Conservation (phyloP, 1,284 basidiomycete genomes). For the Leccinum subatratum region DNA sequence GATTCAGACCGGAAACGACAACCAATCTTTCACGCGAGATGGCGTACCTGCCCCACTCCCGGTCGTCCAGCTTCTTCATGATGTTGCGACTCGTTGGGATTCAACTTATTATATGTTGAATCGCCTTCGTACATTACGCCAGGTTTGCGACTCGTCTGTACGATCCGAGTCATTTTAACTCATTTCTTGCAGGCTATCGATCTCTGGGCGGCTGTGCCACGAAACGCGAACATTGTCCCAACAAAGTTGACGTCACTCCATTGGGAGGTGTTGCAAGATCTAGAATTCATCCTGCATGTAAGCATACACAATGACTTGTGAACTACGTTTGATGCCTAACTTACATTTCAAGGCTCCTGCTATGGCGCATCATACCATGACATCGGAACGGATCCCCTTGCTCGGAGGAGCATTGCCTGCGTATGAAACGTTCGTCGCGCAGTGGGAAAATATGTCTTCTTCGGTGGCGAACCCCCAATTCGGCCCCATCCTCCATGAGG, state of each 20-base stretch:
- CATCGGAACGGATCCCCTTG: neutral
- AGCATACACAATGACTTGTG: neutral
- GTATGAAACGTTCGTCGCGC: neutral
- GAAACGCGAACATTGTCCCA: neutral
- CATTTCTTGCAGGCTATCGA: neutral
- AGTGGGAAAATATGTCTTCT: neutral
- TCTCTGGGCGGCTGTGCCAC: neutral
- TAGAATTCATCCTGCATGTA: neutral
- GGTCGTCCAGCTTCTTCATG: neutral
- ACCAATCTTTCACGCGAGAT: neutral
- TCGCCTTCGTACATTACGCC: neutral
- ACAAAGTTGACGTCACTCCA: neutral
- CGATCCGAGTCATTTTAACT: too few species aligned
- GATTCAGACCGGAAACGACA: neutral
- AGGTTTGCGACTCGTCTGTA: neutral
- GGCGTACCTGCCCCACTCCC: neutral
- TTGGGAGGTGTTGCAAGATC: slow-evolving; percentile 5
- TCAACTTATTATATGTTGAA: neutral
- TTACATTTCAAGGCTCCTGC: neutral
- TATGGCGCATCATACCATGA: slow-evolving; percentile 2
- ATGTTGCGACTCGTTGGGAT: neutral
- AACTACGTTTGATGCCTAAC: neutral
- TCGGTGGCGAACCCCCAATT: neutral
- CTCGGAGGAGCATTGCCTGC: neutral
- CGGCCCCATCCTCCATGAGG: neutral